phyloP scores from a whole-genome alignment of 176 grass and related monocot genomes.

The Phyllostachys edulis region DNA sequence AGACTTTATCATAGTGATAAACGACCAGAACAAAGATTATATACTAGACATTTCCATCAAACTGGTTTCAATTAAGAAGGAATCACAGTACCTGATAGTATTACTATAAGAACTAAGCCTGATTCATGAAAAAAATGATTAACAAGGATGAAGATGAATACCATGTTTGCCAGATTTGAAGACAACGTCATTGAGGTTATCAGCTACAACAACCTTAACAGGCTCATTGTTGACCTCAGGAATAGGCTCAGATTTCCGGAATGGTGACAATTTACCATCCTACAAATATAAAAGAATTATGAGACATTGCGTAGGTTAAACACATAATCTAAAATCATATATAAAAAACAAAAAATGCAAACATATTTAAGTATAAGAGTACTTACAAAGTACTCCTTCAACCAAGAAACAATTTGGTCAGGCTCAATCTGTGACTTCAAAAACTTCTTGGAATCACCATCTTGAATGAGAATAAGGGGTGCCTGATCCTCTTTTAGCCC shows the following conservation, averaged over 20 bases:
- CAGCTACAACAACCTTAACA: conserved; percentile 81
- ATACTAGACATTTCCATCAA: not conserved
- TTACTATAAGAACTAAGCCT: not conserved
- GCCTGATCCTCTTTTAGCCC: conserved; percentile 73
- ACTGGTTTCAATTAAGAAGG: not conserved
- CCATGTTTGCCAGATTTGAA: conserved; percentile 94
- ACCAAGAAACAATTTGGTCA: conserved; percentile 69
- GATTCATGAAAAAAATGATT: not conserved
- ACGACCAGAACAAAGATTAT: not conserved
- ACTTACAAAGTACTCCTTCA: conserved; percentile 76
- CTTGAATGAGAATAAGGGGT: conserved; percentile 76
- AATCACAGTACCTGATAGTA: not conserved
- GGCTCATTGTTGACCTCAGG: conserved; percentile 78
- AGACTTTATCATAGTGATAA: not conserved
- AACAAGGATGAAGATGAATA: not conserved
- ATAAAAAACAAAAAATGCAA: not conserved
- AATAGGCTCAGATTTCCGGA: conserved; percentile 83
- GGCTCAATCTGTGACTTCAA: conserved; percentile 71
- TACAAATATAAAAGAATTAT: conserved; percentile 9
- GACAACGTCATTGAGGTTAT: conserved; percentile 69
- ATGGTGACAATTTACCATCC: conserved; percentile 77
- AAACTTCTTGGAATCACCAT: conserved; percentile 70
- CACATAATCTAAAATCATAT: not conserved
- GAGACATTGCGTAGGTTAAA: conserved; percentile 1
- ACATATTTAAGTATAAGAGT: not conserved